Evolutionary conservation across 495 filamentous ascomycete species (phyloP).

Genomic region (Annulohypoxylon bovei): DNA sequence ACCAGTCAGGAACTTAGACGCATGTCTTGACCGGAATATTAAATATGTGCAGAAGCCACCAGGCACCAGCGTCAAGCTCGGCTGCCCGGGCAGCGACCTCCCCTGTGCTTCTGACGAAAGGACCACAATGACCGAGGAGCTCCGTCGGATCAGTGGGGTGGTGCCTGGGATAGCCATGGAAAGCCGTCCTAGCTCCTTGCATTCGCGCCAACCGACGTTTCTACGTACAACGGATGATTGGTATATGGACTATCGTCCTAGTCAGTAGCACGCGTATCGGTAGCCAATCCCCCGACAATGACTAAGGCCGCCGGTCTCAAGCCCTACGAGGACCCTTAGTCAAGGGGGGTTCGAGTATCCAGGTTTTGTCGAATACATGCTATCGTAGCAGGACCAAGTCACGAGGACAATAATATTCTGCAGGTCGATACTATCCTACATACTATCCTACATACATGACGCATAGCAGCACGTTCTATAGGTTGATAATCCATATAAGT

Average conservation of each 20-base stretch:
- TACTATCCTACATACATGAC: slow-evolving; percentile 31
- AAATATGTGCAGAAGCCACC: slow-evolving; percentile 20
- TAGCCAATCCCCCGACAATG: slow-evolving; percentile 37
- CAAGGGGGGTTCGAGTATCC: not conserved
- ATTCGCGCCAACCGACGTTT: slow-evolving; percentile 17
- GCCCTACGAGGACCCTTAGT: slow-evolving; percentile 2
- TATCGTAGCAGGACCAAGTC: slow-evolving; percentile 33
- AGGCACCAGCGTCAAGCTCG: slow-evolving; percentile 32
- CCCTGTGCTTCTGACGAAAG: slow-evolving; percentile 6
- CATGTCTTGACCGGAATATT: slow-evolving; percentile 18
- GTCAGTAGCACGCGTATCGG: slow-evolving; percentile 28
- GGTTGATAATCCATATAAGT: slow-evolving; percentile 19
- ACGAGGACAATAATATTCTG: slow-evolving; percentile 36
- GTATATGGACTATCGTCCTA: slow-evolving; percentile 19
- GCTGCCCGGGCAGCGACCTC: slow-evolving; percentile 35
- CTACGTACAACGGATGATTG: not conserved
- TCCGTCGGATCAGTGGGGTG: slow-evolving; percentile 18
- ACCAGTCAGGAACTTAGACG: not conserved
- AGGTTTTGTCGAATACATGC: slow-evolving; percentile 14
- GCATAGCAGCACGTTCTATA: slow-evolving; percentile 31
- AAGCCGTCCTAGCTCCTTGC: slow-evolving; percentile 29
- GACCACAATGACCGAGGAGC: slow-evolving; percentile 29
- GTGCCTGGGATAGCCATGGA: slow-evolving; percentile 29
- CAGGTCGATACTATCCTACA: slow-evolving; percentile 30
- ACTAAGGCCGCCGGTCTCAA: slow-evolving; percentile 11